Evolutionary conservation across 805 yeast genomes (phyloP).

Genomic region (Wickerhamiella brachini): DNA sequence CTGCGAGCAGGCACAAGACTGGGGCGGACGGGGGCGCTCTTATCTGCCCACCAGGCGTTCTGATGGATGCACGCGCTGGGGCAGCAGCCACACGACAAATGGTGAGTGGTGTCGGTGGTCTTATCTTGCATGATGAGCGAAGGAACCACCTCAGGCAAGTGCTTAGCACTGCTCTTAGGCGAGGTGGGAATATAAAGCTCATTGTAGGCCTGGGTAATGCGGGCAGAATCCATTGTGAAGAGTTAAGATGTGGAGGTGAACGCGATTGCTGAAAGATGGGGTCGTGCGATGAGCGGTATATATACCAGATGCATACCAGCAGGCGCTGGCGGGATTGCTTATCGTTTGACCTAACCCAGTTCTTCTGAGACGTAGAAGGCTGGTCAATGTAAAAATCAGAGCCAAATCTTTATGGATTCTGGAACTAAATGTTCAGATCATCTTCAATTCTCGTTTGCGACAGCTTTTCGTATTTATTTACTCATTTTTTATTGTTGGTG

Average conservation of each 20-base stretch:
- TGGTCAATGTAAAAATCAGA: not conserved
- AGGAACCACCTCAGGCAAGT: conserved; percentile 40
- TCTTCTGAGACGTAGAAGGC: not conserved
- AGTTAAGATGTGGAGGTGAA: not conserved
- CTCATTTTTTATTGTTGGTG: not conserved
- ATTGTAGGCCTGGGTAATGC: conserved; percentile 28
- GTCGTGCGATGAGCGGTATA: not conserved
- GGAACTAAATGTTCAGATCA: not conserved
- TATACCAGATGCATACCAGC: not conserved
- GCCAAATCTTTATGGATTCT: not conserved
- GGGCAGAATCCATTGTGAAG: conserved; percentile 31
- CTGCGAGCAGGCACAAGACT: conserved; percentile 15
- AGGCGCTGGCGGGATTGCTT: not conserved
- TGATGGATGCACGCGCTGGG: conserved; percentile 29
- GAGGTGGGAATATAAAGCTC: conserved; percentile 37
- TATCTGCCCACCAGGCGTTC: conserved; percentile 27
- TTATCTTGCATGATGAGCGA: conserved; percentile 44
- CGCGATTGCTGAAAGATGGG: not conserved
- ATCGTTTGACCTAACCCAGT: not conserved
- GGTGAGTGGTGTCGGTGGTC: conserved; percentile 37
- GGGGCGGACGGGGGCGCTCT: conserved; percentile 15
- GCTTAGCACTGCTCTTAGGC: conserved; percentile 13
- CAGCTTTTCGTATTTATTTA: no score
- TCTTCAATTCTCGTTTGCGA: not conserved
- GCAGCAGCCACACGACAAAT: conserved; percentile 30